Conservation (phyloP, 345 rosid genomes). For the Sonneratia alba region DNA sequence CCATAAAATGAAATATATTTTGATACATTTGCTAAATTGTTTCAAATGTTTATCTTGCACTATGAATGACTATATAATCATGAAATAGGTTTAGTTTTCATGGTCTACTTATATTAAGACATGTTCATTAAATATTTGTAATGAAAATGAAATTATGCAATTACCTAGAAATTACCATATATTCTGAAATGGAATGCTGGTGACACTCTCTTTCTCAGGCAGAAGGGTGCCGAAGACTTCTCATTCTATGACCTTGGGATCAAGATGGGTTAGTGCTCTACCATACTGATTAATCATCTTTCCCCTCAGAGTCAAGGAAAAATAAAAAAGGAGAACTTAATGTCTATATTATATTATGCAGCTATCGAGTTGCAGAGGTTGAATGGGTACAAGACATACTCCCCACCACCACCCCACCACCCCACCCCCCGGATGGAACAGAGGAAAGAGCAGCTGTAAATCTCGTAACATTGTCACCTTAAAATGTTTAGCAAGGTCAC, state of each 20-base stretch:
- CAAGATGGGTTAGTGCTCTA: constrained; percentile 82
- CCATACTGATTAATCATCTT: neutral
- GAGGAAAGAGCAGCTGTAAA: constrained; percentile 48
- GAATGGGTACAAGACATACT: constrained; percentile 74
- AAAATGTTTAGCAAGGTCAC: neutral
- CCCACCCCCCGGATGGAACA: constrained; percentile 15
- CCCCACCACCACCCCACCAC: too few species aligned
- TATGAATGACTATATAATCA: too few species aligned
- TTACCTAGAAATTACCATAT: neutral
- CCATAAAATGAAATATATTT: too few species aligned
- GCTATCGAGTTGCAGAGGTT: constrained; percentile 88
- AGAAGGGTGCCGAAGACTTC: constrained; percentile 84
- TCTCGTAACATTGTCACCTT: neutral
- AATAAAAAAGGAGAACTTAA: neutral
- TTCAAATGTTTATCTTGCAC: too few species aligned
- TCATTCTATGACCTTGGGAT: constrained; percentile 65
- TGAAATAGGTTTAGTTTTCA: too few species aligned
- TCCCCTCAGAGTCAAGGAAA: neutral
- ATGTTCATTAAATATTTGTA: too few species aligned
- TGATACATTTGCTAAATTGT: too few species aligned
- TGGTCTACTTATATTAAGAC: too few species aligned
- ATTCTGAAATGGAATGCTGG: neutral
- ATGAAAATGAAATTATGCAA: too few species aligned
- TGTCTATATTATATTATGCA: constrained; percentile 12
- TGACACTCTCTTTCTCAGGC: constrained; percentile 24